Percentiles rank a stretch among this genome's conserved stretches.
Evolutionary conservation across 352 stramenopile species (phyloP).

Genomic region (Phytophthora cajani): DNA sequence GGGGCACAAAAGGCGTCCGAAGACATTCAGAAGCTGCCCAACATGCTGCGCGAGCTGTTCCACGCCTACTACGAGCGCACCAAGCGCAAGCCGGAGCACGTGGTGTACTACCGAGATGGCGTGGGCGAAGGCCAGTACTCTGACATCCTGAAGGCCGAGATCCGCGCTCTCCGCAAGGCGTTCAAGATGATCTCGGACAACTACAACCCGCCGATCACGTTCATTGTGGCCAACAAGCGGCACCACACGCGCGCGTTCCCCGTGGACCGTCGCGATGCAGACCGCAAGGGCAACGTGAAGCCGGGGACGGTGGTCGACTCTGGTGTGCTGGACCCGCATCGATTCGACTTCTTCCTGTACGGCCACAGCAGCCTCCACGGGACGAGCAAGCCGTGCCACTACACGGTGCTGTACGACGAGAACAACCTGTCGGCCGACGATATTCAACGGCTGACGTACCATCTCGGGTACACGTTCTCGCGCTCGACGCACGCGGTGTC

Average conservation of each 20-base stretch:
- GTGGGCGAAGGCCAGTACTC: conserved; percentile 79
- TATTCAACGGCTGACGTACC: conserved; percentile 63
- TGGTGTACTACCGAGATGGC: conserved; percentile 86
- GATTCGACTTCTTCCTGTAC: conserved; percentile 69
- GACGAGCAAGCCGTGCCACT: conserved; percentile 76
- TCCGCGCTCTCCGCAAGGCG: conserved; percentile 74
- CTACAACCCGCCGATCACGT: conserved; percentile 77
- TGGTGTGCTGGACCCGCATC: background rate
- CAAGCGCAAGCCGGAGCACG: conserved; percentile 64
- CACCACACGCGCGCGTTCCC: conserved; percentile 82
- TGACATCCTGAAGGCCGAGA: conserved; percentile 67
- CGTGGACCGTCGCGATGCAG: conserved; percentile 31
- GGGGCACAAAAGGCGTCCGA: background rate
- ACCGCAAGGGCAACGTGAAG: conserved; percentile 36
- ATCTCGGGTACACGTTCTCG: conserved; percentile 79
- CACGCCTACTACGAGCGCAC: conserved; percentile 64
- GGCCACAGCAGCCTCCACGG: conserved; percentile 76
- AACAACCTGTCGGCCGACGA: conserved; percentile 61
- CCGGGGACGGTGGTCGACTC: background rate
- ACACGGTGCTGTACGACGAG: conserved; percentile 80
- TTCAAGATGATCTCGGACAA: conserved; percentile 53
- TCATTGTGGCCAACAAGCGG: conserved; percentile 86
- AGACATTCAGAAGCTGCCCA: background rate
- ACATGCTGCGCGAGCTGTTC: background rate
- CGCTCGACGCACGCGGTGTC: conserved; percentile 81